A percentile compares a stretch with the other conserved stretches of the same genome.
Conservation (phyloP, 495 filamentous ascomycete genomes). For the Aspergillus cavernicola region DNA sequence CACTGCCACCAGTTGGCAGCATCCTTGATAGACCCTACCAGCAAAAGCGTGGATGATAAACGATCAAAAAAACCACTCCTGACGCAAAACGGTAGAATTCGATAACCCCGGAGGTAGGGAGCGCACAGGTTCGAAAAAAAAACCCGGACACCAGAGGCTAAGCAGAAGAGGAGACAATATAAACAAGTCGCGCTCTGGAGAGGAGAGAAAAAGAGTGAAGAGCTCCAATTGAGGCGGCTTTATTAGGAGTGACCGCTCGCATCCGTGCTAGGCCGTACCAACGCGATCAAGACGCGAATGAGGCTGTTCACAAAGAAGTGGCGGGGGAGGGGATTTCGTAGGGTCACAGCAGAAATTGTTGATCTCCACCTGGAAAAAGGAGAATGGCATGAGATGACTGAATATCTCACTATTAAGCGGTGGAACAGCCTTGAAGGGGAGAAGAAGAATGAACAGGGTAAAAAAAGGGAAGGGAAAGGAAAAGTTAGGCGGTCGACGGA, state of each 20-base stretch:
- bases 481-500: constrained; percentile 10
- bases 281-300: constrained; percentile 17
- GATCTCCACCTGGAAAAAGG: neutral
- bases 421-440: neutral
- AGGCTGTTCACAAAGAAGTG: constrained; percentile 10
- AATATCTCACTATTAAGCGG: neutral
- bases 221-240: constrained; percentile 6
- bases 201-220: neutral
- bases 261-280: constrained; percentile 12
- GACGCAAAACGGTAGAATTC: constrained; percentile 13
- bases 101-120: neutral
- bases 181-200: neutral
- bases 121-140: neutral
- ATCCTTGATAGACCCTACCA: constrained; percentile 34
- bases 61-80: constrained; percentile 24
- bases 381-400: neutral
- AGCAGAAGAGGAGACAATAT: neutral
- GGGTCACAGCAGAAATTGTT: neutral
- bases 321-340: constrained; percentile 9
- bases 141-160: neutral
- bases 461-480: constrained; percentile 6
- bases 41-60: constrained; percentile 22
- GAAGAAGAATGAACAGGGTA: neutral
- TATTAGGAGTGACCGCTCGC: constrained; percentile 6
- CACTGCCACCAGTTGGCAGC: constrained; percentile 35